phyloP scores from a whole-genome alignment of 208 protist species.

The Trypanosoma caninum region DNA sequence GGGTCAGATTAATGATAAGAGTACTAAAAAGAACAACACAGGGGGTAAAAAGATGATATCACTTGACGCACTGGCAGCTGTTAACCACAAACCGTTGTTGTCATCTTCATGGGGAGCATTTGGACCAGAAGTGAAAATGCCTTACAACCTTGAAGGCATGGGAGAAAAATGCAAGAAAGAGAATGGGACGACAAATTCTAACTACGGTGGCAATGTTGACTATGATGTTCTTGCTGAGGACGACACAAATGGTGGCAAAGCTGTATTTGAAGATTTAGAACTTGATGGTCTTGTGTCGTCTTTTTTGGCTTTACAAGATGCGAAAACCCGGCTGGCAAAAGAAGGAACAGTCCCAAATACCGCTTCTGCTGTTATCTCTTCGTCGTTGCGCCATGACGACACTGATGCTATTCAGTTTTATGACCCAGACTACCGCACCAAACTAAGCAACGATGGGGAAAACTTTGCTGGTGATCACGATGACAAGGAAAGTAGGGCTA shows the following conservation, averaged over 20 bases:
- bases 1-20: background rate
- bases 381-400: slow-evolving; percentile 32
- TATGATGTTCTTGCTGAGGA: slow-evolving; percentile 75
- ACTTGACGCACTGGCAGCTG: slow-evolving; percentile 29
- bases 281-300: slow-evolving; percentile 32
- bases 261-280: slow-evolving; percentile 24
- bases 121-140: background rate
- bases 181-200: background rate
- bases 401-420: slow-evolving; percentile 46
- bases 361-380: slow-evolving; percentile 8
- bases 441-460: slow-evolving; percentile 17
- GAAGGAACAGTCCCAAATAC: background rate
- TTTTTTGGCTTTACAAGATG: slow-evolving; percentile 29
- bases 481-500: slow-evolving; percentile 33
- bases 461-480: slow-evolving; percentile 30
- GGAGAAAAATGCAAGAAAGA: background rate
- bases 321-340: slow-evolving; percentile 16
- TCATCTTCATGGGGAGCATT: slow-evolving; percentile 23
- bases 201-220: slow-evolving; percentile 28
- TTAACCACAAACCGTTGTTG: slow-evolving; percentile 13
- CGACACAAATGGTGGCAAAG: slow-evolving; percentile 24
- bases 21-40: background rate
- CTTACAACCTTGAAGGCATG: background rate
- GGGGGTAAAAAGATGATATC: background rate
- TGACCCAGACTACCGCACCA: slow-evolving; percentile 4